Evolutionary conservation across 2,329 filamentous ascomycete genomes (phyloP).

Genomic region (Alternaria panax): DNA sequence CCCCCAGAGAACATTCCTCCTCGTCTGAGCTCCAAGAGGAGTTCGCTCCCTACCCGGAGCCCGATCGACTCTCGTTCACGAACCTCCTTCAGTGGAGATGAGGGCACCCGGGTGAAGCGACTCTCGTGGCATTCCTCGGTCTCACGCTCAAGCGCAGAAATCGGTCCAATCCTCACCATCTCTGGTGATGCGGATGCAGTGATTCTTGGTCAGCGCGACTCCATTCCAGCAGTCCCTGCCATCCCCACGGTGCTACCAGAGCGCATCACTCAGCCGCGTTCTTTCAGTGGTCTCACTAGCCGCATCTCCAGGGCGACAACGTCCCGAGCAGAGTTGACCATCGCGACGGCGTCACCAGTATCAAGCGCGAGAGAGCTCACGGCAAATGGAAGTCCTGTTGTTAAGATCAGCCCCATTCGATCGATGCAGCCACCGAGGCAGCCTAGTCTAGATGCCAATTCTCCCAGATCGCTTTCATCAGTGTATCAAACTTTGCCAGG

Average conservation of each 20-base stretch:
- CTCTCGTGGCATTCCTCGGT: slow-evolving; percentile 27
- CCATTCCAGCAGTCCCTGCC: slow-evolving; percentile 18
- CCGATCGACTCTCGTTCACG: background rate
- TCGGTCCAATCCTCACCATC: slow-evolving; percentile 34
- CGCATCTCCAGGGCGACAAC: slow-evolving; percentile 19
- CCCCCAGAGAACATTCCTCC: slow-evolving; percentile 34
- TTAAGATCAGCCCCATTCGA: slow-evolving; percentile 30
- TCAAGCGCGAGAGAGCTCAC: slow-evolving; percentile 7
- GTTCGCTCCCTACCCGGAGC: slow-evolving; percentile 14
- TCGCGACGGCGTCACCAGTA: slow-evolving; percentile 14
- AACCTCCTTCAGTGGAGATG: slow-evolving; percentile 13
- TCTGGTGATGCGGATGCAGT: slow-evolving; percentile 35
- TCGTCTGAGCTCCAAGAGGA: slow-evolving; percentile 27
- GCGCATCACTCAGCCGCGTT: slow-evolving; percentile 5
- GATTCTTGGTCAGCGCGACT: slow-evolving; percentile 21
- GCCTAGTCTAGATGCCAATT: slow-evolving; percentile 1
- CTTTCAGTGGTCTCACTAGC: slow-evolving; percentile 17
- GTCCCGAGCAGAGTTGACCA: slow-evolving; percentile 10
- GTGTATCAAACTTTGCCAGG: background rate
- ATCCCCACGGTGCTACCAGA: slow-evolving; percentile 4
- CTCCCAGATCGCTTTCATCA: background rate
- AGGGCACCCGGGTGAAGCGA: slow-evolving; percentile 27
- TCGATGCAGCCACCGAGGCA: slow-evolving; percentile 33
- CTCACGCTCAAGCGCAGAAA: slow-evolving; percentile 14
- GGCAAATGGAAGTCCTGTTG: background rate